Conservation (phyloP, 768 basidiomycete genomes). For the Mycena sanguinolenta region DNA sequence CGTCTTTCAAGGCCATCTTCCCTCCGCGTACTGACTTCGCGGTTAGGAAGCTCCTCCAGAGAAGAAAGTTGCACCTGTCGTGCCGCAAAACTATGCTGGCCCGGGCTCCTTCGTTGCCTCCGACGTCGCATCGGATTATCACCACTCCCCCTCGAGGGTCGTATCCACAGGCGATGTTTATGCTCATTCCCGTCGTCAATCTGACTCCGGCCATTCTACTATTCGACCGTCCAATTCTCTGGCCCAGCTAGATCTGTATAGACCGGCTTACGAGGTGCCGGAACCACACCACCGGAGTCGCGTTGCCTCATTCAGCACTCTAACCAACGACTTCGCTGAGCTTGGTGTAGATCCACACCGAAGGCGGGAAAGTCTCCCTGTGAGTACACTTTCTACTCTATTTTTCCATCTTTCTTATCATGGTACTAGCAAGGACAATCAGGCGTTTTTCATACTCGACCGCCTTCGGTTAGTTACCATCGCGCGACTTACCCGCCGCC, state of each 20-base stretch:
- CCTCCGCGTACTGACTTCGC: constrained; percentile 10
- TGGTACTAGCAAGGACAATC: constrained; percentile 20
- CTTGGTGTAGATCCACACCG: constrained; percentile 64
- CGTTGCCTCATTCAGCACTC: constrained; percentile 60
- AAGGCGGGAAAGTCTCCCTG: constrained; percentile 72
- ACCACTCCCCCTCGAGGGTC: constrained; percentile 46
- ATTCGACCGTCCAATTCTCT: constrained; percentile 73
- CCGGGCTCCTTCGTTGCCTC: constrained; percentile 81
- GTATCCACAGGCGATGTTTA: constrained; percentile 50
- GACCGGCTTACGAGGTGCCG: constrained; percentile 76
- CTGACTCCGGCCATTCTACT: constrained; percentile 72
- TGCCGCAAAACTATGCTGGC: constrained; percentile 78
- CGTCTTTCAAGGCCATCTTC: constrained; percentile 44
- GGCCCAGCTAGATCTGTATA: constrained; percentile 76
- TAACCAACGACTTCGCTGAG: constrained; percentile 77
- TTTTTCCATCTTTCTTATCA: constrained; percentile 3
- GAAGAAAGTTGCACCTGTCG: constrained; percentile 69
- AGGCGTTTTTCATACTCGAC: constrained; percentile 28
- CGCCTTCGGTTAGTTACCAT: constrained; percentile 30
- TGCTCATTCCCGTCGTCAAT: constrained; percentile 54
- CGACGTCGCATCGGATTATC: constrained; percentile 48
- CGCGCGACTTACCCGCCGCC: constrained; percentile 46
- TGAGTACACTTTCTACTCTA: constrained; percentile 49
- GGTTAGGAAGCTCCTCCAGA: constrained; percentile 82
- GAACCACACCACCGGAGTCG: constrained; percentile 44